phyloP scores from a whole-genome alignment of 176 grass and related monocot species.

The Hyparrhenia diplandra region DNA sequence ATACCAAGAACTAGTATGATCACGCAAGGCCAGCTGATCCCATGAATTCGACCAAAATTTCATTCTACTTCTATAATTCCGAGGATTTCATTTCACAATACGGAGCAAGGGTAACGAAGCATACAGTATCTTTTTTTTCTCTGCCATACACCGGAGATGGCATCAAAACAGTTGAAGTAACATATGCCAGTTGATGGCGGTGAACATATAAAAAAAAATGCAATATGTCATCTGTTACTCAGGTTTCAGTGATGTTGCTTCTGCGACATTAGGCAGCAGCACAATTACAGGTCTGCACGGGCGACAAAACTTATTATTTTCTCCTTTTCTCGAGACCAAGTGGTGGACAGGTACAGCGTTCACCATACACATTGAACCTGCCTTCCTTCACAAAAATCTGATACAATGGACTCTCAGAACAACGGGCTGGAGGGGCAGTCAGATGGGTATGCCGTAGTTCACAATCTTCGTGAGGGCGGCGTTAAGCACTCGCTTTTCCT shows the following conservation, averaged over 20 bases:
- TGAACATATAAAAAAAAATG: not conserved
- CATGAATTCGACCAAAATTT: too few relatives aligned
- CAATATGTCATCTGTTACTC: not conserved
- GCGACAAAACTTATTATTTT: conserved; percentile 9
- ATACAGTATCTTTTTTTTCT: not conserved
- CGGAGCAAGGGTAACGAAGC: too few relatives aligned
- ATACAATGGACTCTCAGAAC: not conserved
- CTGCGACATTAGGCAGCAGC: not conserved
- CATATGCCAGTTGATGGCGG: not conserved
- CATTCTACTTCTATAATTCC: not conserved
- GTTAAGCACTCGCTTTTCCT: conserved; percentile 44
- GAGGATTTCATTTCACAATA: not conserved
- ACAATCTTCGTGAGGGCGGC: conserved; percentile 35
- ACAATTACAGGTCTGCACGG: conserved; percentile 1
- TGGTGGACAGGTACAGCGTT: not conserved
- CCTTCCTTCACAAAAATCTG: not conserved
- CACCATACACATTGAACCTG: not conserved
- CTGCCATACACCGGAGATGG: not conserved
- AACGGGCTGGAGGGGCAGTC: not conserved
- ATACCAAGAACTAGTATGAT: too few relatives aligned
- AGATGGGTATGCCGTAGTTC: conserved; percentile 41
- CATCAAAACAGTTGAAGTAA: not conserved
- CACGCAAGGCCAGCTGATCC: too few relatives aligned
- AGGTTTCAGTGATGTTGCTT: not conserved
- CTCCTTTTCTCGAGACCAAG: not conserved